A percentile compares a stretch with the other conserved stretches of the same genome.
Conservation (phyloP, 23 red algal species). For the Gracilariopsis chorda region DNA sequence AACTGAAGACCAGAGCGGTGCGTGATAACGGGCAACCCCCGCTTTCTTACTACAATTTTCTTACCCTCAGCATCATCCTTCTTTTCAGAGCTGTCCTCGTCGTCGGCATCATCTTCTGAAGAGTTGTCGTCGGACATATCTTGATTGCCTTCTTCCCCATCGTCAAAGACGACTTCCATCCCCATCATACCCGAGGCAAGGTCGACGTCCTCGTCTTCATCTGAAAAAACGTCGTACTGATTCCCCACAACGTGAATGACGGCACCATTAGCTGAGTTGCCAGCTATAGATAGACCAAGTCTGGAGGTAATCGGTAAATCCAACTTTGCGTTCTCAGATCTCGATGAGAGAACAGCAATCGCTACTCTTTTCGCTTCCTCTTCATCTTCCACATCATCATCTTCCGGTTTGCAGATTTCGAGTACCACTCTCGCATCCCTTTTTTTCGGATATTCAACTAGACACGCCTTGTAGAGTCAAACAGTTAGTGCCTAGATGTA, state of each 20-base stretch:
- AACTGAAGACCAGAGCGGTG: constrained; percentile 53
- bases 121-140: not conserved
- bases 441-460: constrained; percentile 11
- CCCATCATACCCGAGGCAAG: not conserved
- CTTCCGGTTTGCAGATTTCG: constrained; percentile 33
- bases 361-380: not conserved
- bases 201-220: not conserved
- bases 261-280: constrained; percentile 14
- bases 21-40: constrained; percentile 30
- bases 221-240: not conserved
- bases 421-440: constrained; percentile 42
- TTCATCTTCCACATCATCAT: not conserved
- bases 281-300: constrained; percentile 42
- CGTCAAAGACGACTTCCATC: not conserved
- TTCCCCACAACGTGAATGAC: constrained; percentile 53
- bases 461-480: not conserved
- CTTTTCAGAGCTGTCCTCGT: not conserved
- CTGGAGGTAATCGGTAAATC: constrained; percentile 24
- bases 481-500: not conserved
- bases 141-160: not conserved
- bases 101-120: not conserved
- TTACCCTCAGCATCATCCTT: not conserved
- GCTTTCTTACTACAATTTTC: constrained; percentile 8
- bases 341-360: constrained; percentile 20
- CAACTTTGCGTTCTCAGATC: constrained; percentile 21